Percentiles rank a stretch among this genome's conserved stretches.
Conservation (phyloP, 2,329 filamentous ascomycete genomes). For the Alternaria infectoria region DNA sequence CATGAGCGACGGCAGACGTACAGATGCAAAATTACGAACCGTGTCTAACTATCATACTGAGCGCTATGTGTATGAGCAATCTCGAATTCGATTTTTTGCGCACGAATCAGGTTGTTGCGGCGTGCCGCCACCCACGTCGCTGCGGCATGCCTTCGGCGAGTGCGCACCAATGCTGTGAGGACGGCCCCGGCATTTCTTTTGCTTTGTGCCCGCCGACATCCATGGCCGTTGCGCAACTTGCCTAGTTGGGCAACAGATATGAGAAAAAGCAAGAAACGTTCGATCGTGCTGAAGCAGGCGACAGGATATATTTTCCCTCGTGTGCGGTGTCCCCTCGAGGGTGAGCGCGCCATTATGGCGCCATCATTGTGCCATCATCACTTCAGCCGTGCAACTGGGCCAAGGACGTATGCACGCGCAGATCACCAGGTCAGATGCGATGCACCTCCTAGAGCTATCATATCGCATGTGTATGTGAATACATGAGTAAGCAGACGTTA, state of each 20-base stretch:
- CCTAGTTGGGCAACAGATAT: slow-evolving; percentile 7
- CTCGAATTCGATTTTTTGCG: neutral
- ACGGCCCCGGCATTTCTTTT: slow-evolving; percentile 15
- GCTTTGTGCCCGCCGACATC: slow-evolving; percentile 18
- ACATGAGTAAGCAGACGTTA: neutral
- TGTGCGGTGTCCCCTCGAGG: neutral
- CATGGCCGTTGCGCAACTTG: slow-evolving; percentile 4
- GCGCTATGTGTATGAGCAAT: neutral
- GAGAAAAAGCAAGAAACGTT: neutral
- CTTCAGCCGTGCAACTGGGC: neutral
- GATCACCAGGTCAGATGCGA: neutral
- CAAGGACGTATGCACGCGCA: neutral
- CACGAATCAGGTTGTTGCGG: neutral
- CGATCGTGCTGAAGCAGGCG: neutral
- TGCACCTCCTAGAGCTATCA: neutral
- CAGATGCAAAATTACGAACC: no score
- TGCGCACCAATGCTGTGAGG: slow-evolving; percentile 7
- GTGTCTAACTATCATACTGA: neutral
- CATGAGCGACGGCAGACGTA: neutral
- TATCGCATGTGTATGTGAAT: neutral
- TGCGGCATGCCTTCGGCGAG: slow-evolving; percentile 8
- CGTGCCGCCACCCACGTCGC: slow-evolving; percentile 7
- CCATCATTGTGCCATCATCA: neutral
- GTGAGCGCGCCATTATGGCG: neutral
- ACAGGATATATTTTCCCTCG: neutral